Conservation (phyloP, 129 eudicot species). For the Tagetes patula region DNA sequence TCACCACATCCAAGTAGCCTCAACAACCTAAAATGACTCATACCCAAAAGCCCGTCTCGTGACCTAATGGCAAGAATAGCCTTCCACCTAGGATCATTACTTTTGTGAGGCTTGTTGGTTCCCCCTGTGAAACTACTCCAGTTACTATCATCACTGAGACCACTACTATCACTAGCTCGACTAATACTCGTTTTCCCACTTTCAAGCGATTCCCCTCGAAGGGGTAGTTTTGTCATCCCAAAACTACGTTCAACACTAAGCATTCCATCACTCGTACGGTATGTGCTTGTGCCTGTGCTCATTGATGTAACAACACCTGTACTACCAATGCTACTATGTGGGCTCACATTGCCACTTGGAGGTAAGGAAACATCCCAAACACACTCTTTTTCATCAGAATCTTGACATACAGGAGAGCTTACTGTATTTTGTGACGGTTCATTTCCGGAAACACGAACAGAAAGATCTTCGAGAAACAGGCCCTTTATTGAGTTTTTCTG, state of each 20-base stretch:
- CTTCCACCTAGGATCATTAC: conserved; percentile 96
- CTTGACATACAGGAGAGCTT: conserved; percentile 39
- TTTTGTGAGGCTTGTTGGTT: conserved; percentile 89
- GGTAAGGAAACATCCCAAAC: conserved; percentile 94
- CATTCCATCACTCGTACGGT: conserved; percentile 84
- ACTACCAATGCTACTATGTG: conserved; percentile 75
- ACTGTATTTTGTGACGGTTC: conserved; percentile 63
- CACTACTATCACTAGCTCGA: conserved; percentile 93
- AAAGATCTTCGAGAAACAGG: conserved; percentile 70
- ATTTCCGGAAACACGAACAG: conserved; percentile 50
- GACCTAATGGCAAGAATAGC: conserved; percentile 74
- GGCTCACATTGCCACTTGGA: conserved; percentile 88
- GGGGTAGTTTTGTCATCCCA: conserved; percentile 51
- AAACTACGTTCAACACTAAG: conserved; percentile 58
- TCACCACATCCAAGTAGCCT: conserved; percentile 81
- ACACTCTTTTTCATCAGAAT: conserved; percentile 80
- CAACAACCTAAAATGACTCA: conserved; percentile 83
- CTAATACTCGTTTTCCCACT: conserved; percentile 82
- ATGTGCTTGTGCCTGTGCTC: conserved; percentile 57
- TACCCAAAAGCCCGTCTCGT: conserved; percentile 81
- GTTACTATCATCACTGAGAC: conserved; percentile 86
- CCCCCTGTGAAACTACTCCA: conserved; percentile 87
- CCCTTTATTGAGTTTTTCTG: conserved; percentile 64
- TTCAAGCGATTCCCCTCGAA: conserved; percentile 68
- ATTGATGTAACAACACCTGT: conserved; percentile 63